Evolutionary conservation across 1,284 basidiomycete genomes (phyloP).

Genomic region (Wallemia ichthyophaga): DNA sequence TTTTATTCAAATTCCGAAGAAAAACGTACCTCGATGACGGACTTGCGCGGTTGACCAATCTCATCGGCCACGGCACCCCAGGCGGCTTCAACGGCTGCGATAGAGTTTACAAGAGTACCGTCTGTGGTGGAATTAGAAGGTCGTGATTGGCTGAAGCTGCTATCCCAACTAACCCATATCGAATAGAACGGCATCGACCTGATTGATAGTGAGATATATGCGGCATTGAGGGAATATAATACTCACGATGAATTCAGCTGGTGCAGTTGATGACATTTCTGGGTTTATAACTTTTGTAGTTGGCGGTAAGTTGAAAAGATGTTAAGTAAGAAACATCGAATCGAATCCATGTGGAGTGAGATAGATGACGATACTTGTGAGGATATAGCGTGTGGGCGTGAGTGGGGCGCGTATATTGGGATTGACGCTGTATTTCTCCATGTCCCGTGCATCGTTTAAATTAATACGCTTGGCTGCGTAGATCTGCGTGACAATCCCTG

Average conservation of each 20-base stretch:
- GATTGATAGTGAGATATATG: not conserved
- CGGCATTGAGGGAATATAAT: not conserved
- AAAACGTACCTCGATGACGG: constrained; percentile 20
- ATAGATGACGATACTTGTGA: not conserved
- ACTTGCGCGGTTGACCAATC: constrained; percentile 30
- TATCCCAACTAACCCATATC: constrained; percentile 5
- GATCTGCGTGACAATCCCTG: too few species aligned
- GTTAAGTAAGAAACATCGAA: too few species aligned
- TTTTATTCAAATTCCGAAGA: too few species aligned
- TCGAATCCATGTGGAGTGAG: not conserved
- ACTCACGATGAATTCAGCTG: constrained; percentile 8
- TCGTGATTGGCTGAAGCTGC: not conserved
- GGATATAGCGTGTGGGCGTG: too few species aligned
- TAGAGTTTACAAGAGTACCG: constrained; percentile 35
- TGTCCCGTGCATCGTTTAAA: too few species aligned
- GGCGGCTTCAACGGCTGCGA: constrained; percentile 42
- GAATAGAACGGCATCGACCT: constrained; percentile 9
- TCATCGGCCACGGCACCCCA: constrained; percentile 43
- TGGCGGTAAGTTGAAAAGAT: not conserved
- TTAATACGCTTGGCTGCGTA: too few species aligned
- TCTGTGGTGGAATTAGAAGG: not conserved
- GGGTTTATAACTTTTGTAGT: not conserved
- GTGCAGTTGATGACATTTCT: constrained; percentile 3
- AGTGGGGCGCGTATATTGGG: too few species aligned
- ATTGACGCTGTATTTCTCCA: too few species aligned